phyloP scores from a whole-genome alignment of 768 basidiomycete genomes.

The Lentinula edodes region DNA sequence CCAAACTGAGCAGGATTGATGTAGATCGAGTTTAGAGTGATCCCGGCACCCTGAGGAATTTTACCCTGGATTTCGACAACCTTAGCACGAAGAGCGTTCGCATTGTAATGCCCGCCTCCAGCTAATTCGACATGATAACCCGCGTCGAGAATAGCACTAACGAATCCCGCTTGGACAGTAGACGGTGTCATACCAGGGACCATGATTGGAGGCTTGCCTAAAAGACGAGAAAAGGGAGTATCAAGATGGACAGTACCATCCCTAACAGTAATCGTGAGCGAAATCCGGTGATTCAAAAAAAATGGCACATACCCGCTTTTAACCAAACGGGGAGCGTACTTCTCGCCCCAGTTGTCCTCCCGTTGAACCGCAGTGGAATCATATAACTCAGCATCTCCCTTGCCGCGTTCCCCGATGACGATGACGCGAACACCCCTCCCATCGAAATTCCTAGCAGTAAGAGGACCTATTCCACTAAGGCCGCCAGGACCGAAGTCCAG shows the following conservation, averaged over 20 bases:
- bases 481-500: slow-evolving; percentile 98
- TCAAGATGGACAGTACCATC: slow-evolving; percentile 92
- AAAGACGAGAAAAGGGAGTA: slow-evolving; percentile 91
- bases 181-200: slow-evolving; percentile 99
- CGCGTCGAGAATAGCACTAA: slow-evolving; percentile 86
- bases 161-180: slow-evolving; percentile 94
- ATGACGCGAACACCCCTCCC: slow-evolving; percentile 91
- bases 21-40: slow-evolving; percentile 93
- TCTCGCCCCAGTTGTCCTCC: slow-evolving; percentile 91
- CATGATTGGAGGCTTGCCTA: slow-evolving; percentile 98
- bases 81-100: slow-evolving; percentile 82
- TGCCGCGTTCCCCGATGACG: slow-evolving; percentile 85
- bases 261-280: slow-evolving; percentile 32
- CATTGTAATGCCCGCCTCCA: slow-evolving; percentile 96
- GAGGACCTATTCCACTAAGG: slow-evolving; percentile 84
- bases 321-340: slow-evolving; percentile 78
- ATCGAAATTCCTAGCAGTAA: slow-evolving; percentile 87
- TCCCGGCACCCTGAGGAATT: slow-evolving; percentile 83
- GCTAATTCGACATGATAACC: slow-evolving; percentile 97
- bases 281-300: slow-evolving; percentile 1
- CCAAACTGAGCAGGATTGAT: slow-evolving; percentile 97
- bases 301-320: slow-evolving; percentile 71
- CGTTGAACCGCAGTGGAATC: slow-evolving; percentile 55
- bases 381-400: slow-evolving; percentile 85
- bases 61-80: slow-evolving; percentile 86